Evolutionary conservation across 306 rosid species (phyloP).

Genomic region (Astragalus glycyphyllos): DNA sequence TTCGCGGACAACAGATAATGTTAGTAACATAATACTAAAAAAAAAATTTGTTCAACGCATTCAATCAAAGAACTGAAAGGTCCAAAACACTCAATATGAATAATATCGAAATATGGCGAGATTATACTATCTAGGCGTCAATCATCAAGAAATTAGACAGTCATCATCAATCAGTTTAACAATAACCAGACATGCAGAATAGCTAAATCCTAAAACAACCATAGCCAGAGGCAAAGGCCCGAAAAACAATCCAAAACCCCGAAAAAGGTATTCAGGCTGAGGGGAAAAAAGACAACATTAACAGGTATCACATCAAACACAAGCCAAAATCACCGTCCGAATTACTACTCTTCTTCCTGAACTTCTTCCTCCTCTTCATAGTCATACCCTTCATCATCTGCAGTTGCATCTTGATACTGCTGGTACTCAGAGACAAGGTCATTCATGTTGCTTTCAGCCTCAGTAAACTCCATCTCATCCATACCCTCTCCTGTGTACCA

Average conservation of each 20-base stretch:
- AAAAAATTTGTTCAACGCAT: too few relatives aligned
- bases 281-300: slow-evolving; percentile 38
- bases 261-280: slow-evolving; percentile 58
- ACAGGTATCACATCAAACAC: slow-evolving; percentile 28
- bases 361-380: slow-evolving; percentile 57
- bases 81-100: too few relatives aligned
- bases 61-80: too few relatives aligned
- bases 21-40: too few relatives aligned
- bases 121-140: slow-evolving; percentile 21
- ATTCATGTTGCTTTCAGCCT: slow-evolving; percentile 69
- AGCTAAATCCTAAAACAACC: slow-evolving; percentile 41
- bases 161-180: slow-evolving; percentile 20
- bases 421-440: slow-evolving; percentile 64
- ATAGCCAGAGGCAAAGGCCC: slow-evolving; percentile 27
- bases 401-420: slow-evolving; percentile 71
- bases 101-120: neutral
- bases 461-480: slow-evolving; percentile 75
- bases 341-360: slow-evolving; percentile 49
- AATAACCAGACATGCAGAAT: slow-evolving; percentile 34
- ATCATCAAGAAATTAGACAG: slow-evolving; percentile 18
- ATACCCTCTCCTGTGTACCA: slow-evolving; percentile 71
- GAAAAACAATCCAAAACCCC: slow-evolving; percentile 48
- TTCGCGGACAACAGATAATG: too few relatives aligned
- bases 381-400: slow-evolving; percentile 56
- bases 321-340: slow-evolving; percentile 11